Evolutionary conservation across 768 basidiomycete genomes (phyloP).

Genomic region (Leccinum ochraceum): DNA sequence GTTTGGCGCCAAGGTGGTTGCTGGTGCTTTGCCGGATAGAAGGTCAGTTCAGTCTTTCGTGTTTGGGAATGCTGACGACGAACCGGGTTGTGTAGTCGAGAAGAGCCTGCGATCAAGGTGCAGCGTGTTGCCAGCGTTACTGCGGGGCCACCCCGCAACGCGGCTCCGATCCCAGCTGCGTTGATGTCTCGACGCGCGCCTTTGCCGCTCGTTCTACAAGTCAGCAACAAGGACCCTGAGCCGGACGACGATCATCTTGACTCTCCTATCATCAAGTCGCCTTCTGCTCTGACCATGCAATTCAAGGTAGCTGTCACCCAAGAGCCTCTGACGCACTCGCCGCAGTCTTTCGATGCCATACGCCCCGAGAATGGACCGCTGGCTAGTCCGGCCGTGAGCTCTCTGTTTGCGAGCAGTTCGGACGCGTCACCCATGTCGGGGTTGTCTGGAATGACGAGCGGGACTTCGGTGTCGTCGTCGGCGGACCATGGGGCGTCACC

Average conservation of each 20-base stretch:
- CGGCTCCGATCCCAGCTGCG: slow-evolving; percentile 19
- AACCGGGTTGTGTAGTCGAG: slow-evolving; percentile 16
- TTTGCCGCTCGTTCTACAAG: slow-evolving; percentile 21
- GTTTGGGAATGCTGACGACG: slow-evolving; percentile 1
- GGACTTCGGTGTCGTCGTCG: slow-evolving; percentile 18
- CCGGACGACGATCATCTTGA: background rate
- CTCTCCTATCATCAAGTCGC: slow-evolving; percentile 27
- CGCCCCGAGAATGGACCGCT: slow-evolving; percentile 5
- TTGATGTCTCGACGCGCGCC: slow-evolving; percentile 22
- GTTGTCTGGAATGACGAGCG: background rate
- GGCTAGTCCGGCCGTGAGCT: slow-evolving; percentile 14
- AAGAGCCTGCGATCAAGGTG: slow-evolving; percentile 24
- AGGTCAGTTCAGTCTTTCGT: slow-evolving; percentile 17
- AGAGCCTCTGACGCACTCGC: slow-evolving; percentile 12
- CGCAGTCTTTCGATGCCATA: slow-evolving; percentile 3
- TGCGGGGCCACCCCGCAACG: slow-evolving; percentile 4
- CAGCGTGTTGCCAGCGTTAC: background rate
- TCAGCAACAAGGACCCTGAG: slow-evolving; percentile 6
- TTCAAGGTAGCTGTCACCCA: slow-evolving; percentile 28
- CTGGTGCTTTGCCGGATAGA: slow-evolving; percentile 1
- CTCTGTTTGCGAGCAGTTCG: slow-evolving; percentile 9
- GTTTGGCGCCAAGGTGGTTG: slow-evolving; percentile 45
- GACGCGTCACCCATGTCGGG: slow-evolving; percentile 15
- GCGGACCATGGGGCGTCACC: slow-evolving; percentile 16
- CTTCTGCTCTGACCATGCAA: slow-evolving; percentile 37